Conservation (phyloP, 1,284 basidiomycete genomes). For the Puccinia triticina region DNA sequence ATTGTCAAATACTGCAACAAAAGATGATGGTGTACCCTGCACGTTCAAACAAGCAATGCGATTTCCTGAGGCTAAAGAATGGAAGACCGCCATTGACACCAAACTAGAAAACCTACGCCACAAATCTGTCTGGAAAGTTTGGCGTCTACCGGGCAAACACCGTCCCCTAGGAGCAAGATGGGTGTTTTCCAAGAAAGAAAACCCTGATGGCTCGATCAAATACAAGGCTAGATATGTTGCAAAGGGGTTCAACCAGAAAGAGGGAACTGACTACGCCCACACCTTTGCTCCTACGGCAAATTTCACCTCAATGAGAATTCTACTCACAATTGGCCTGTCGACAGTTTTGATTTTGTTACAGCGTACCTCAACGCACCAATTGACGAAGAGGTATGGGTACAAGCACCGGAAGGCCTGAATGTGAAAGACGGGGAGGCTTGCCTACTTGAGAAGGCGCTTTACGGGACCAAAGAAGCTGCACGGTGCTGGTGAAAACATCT, state of each 20-base stretch:
- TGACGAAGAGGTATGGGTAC: not conserved
- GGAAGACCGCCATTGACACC: not conserved
- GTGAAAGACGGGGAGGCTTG: not conserved
- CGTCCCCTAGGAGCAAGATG: not conserved
- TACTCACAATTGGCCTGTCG: not conserved
- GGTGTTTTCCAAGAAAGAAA: slow-evolving; percentile 1
- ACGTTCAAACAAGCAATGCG: slow-evolving; percentile 27
- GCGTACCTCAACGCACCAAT: too few relatives aligned
- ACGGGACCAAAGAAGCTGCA: slow-evolving; percentile 7
- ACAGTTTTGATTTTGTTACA: not conserved
- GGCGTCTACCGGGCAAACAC: not conserved
- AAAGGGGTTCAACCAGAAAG: not conserved
- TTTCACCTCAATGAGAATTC: not conserved
- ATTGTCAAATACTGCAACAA: too few relatives aligned
- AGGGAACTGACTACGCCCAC: not conserved
- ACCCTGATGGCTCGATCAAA: not conserved
- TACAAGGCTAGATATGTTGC: slow-evolving; percentile 5
- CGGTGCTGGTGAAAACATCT: slow-evolving; percentile 9
- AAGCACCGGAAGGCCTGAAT: not conserved
- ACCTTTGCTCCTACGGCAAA: not conserved
- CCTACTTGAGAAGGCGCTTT: slow-evolving; percentile 18
- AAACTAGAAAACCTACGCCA: not conserved
- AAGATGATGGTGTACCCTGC: not conserved
- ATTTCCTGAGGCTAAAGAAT: not conserved
- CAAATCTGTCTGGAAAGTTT: not conserved